These are phyloP conservation scores for Circinella minor DNA, from an alignment of 371 early-diverging fungal species.

Conservation along the genomic window DNA sequence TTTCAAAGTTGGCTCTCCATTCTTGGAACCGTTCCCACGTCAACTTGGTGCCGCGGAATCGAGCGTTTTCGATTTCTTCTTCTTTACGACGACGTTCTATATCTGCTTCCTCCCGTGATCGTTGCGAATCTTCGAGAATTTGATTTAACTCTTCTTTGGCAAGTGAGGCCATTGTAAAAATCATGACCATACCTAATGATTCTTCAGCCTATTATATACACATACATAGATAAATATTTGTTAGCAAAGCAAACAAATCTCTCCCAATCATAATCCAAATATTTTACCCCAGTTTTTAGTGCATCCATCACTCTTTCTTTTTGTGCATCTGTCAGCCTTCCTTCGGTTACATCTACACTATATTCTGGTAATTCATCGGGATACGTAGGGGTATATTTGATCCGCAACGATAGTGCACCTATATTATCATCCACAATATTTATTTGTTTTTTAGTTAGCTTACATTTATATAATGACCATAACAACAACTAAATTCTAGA, in stretches of 20 bases:
- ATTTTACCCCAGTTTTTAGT: slow-evolving; percentile 53
- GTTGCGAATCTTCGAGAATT: slow-evolving; percentile 60
- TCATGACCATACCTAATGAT: slow-evolving; percentile 91
- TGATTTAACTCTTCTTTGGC: slow-evolving; percentile 79
- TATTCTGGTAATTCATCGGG: slow-evolving; percentile 86
- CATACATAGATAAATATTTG: not conserved
- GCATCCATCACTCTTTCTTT: slow-evolving; percentile 47
- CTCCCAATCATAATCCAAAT: too few relatives aligned
- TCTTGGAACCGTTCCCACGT: slow-evolving; percentile 77
- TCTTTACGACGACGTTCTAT: slow-evolving; percentile 69
- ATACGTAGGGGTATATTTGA: slow-evolving; percentile 85
- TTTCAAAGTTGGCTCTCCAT: slow-evolving; percentile 84
- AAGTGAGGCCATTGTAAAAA: slow-evolving; percentile 82
- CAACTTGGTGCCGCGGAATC: slow-evolving; percentile 86
- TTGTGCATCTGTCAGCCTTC: slow-evolving; percentile 51
- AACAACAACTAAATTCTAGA: not conserved
- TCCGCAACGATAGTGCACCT: slow-evolving; percentile 63
- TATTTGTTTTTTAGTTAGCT: not conserved
- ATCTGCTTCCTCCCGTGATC: slow-evolving; percentile 53
- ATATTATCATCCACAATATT: slow-evolving; percentile 6
- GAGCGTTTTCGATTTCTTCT: slow-evolving; percentile 80
- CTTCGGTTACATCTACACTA: slow-evolving; percentile 60
- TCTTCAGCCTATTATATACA: slow-evolving; percentile 63
- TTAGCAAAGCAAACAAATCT: not conserved
- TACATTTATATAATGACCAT: not conserved